These are phyloP conservation scores for Gossypium stocksii DNA, from an alignment of 345 rosid species.

Conservation along the genomic window DNA sequence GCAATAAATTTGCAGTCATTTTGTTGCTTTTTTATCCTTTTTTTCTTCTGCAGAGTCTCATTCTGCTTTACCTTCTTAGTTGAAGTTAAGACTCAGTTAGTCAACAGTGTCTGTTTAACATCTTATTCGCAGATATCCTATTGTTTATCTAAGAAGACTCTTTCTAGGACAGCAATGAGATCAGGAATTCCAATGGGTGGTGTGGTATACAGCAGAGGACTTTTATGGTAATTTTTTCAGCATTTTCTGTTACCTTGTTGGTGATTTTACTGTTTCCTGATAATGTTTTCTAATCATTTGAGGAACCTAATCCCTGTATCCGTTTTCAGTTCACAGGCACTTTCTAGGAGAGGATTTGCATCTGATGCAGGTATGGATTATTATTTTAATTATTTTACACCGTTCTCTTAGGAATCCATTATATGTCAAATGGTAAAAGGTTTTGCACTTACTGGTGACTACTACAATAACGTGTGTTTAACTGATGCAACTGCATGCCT, in stretches of 20 bases:
- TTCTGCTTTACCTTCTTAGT: not conserved
- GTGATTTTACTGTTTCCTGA: not conserved
- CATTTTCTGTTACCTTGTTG: not conserved
- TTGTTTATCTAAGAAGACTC: conserved; percentile 28
- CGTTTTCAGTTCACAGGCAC: conserved; percentile 44
- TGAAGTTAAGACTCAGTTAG: conserved; percentile 7
- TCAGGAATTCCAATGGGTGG: conserved; percentile 33
- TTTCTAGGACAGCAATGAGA: conserved; percentile 33
- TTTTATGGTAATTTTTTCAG: conserved; percentile 33
- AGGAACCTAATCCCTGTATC: conserved; percentile 9
- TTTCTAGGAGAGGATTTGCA: conserved; percentile 59
- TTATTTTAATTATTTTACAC: not conserved
- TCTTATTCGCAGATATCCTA: conserved; percentile 36
- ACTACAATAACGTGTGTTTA: not conserved
- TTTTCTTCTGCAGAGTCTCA: not conserved
- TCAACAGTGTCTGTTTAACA: not conserved
- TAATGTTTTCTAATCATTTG: not conserved
- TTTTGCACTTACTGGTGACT: not conserved
- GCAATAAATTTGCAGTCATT: conserved; percentile 3
- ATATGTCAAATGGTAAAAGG: not conserved
- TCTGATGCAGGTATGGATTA: conserved; percentile 59
- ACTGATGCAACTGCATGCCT: not conserved
- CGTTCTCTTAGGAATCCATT: not conserved
- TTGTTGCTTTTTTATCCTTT: not conserved
- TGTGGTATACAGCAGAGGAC: conserved; percentile 23